Evolutionary conservation across 164 flowering plant genomes (phyloP), one percentile per base, ranked within the genome.

Genomic region (Vitis riparia): DNA sequence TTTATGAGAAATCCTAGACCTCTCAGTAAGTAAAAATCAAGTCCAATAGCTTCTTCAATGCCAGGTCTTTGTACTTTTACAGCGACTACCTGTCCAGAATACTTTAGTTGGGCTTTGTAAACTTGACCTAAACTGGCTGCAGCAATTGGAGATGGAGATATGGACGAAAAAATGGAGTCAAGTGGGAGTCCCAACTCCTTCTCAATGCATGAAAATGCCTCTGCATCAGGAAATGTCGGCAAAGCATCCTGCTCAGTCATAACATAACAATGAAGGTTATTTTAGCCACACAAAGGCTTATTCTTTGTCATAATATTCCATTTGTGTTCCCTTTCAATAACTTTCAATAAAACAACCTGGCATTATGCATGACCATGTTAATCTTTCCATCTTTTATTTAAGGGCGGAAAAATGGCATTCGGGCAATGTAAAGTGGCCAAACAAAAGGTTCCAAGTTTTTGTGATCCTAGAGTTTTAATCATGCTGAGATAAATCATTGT

Each of bases 51-150:
- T 79, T 92, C 97, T 82, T 92, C 97, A 15, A 95, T 95, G 44
- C 89, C 88, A 68, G 99, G 99, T 15, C 98, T 79, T 70, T 95
- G 99, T 75, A 95, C 99, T 84, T 95, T 95, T 65, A 95, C 97
- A 63, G 99, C 99, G 74, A 95, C 98, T 69, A 82, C 55, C 77
- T 86, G 86, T 29, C 94, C 96, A 59, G 98, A 87, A 76, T 76
- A 80, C 75, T 74, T 88, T n/a, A 95, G 79, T 71, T 79, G 88
- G 73, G 98, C 99, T 82, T 91, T 92, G 73, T 95, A 95, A 71
- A 95, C 99, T 81, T 95, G 99, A 47, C 99, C 99, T 59, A 95
- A 78, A 86, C 99, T 95, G 37, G 99, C 99, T n/a, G 99, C 99
- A 51, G 99, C 99, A 77, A 95, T 85, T 23, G 99, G 99, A 50